Evolutionary conservation across 1,284 basidiomycete genomes (phyloP).

Genomic region (Ganoderma leucocontextum): DNA sequence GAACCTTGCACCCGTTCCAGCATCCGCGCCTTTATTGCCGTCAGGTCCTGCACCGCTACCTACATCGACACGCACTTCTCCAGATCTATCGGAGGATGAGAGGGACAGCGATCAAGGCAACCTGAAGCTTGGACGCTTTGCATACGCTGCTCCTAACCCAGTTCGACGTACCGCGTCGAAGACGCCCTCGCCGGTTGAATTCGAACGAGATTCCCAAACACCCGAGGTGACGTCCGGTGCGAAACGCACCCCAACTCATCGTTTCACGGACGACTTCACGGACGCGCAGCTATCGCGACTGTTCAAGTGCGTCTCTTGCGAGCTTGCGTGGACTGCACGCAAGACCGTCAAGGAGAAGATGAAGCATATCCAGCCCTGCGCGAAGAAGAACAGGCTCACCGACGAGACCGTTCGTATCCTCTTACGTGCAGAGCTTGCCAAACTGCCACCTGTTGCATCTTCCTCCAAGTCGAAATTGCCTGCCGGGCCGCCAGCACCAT

Average conservation of each 20-base stretch:
- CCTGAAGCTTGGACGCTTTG: constrained; percentile 27
- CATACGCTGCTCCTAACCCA: constrained; percentile 20
- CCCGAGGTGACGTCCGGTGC: neutral
- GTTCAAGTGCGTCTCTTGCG: constrained; percentile 70
- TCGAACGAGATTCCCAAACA: constrained; percentile 11
- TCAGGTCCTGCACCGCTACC: constrained; percentile 2
- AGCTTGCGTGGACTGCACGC: constrained; percentile 68
- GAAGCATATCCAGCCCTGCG: constrained; percentile 71
- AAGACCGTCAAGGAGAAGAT: constrained; percentile 71
- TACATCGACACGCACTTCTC: neutral
- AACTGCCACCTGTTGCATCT: constrained; percentile 26
- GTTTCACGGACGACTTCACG: constrained; percentile 49
- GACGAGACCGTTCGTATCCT: constrained; percentile 64
- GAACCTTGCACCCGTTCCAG: neutral
- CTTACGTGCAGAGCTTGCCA: constrained; percentile 56
- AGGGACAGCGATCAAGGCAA: constrained; percentile 6
- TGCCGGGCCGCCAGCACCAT: constrained; percentile 31
- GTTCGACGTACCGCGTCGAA: constrained; percentile 20
- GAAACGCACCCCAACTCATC: constrained; percentile 21
- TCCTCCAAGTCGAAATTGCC: constrained; percentile 41
- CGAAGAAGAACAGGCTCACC: constrained; percentile 62
- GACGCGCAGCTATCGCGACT: constrained; percentile 57
- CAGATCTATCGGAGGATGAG: constrained; percentile 8
- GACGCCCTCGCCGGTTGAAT: constrained; percentile 20
- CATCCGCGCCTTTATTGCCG: neutral